Conservation (phyloP, 129 eudicot species). For the Ambrosia artemisiifolia region DNA sequence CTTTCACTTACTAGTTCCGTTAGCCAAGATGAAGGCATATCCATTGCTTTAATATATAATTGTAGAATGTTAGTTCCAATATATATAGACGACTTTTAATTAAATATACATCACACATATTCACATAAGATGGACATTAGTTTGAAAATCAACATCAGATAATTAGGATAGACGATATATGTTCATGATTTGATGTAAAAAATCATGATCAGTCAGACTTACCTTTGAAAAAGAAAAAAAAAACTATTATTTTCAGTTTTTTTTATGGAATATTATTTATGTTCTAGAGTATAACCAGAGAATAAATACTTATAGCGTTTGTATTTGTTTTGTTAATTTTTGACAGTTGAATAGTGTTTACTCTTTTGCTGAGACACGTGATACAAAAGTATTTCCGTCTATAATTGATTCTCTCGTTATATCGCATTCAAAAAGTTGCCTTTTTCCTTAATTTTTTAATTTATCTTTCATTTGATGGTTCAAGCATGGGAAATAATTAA, state of each 20-base stretch:
- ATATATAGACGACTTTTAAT: constrained; percentile 1
- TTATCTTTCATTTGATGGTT: constrained; percentile 16
- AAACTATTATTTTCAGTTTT: constrained; percentile 26
- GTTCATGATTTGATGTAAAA: constrained; percentile 18
- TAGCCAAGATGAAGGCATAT: constrained; percentile 28
- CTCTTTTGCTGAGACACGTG: constrained; percentile 22
- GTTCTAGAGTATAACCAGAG: constrained; percentile 20
- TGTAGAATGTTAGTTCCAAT: neutral
- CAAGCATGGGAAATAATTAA: constrained; percentile 13
- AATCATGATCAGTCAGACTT: neutral
- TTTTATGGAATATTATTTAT: constrained; percentile 16
- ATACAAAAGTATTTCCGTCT: constrained; percentile 17
- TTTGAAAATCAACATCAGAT: neutral
- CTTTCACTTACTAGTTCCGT: constrained; percentile 24
- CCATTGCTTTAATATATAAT: constrained; percentile 17
- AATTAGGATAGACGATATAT: neutral
- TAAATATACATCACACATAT: neutral
- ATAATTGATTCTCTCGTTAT: constrained; percentile 7
- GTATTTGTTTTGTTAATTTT: constrained; percentile 12
- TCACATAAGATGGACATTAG: constrained; percentile 13
- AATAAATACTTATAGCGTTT: constrained; percentile 21
- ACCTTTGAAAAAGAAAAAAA: constrained; percentile 6
- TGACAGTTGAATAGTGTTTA: constrained; percentile 7
- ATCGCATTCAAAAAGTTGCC: constrained; percentile 5
- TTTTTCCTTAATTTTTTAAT: neutral